Conservation (phyloP, 1,139 yeast species). For the Hyphopichia buzzinii region DNA sequence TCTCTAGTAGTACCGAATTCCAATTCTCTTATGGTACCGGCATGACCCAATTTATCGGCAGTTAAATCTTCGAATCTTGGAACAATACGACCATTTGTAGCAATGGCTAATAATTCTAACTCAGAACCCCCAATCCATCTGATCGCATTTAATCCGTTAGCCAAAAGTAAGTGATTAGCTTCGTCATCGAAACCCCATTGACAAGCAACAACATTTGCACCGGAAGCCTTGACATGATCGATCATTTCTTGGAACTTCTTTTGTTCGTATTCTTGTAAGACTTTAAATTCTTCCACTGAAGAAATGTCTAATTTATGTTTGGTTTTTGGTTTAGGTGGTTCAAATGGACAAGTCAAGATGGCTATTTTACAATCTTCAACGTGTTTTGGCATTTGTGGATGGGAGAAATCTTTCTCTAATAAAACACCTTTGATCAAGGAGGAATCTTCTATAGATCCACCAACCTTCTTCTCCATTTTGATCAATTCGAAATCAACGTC, state of each 20-base stretch:
- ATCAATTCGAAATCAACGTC: constrained; percentile 97
- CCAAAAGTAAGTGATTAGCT: constrained; percentile 88
- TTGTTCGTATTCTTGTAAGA: constrained; percentile 87
- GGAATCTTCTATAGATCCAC: constrained; percentile 89
- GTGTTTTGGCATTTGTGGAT: constrained; percentile 93
- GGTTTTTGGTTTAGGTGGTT: constrained; percentile 99
- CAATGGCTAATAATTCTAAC: constrained; percentile 91
- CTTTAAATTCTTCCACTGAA: constrained; percentile 87
- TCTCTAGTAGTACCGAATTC: constrained; percentile 97
- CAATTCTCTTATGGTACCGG: constrained; percentile 81
- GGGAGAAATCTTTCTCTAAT: constrained; percentile 94
- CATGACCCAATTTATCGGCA: constrained; percentile 78
- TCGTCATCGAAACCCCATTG: constrained; percentile 99
- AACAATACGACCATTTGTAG: constrained; percentile 95
- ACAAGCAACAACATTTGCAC: constrained; percentile 95
- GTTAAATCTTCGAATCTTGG: constrained; percentile 94
- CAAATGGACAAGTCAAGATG: constrained; percentile 95
- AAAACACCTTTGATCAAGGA: constrained; percentile 85
- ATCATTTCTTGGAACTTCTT: constrained; percentile 91
- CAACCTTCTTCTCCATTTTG: constrained; percentile 92
- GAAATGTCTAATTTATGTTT: constrained; percentile 95
- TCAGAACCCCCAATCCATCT: constrained; percentile 99
- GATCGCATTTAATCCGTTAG: constrained; percentile 89
- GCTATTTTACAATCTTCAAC: constrained; percentile 86
- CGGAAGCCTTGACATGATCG: constrained; percentile 76